These are phyloP conservation scores for Entophlyctis helioformis DNA, from an alignment of 192 early-diverging fungal genomes.

Conservation along the genomic window DNA sequence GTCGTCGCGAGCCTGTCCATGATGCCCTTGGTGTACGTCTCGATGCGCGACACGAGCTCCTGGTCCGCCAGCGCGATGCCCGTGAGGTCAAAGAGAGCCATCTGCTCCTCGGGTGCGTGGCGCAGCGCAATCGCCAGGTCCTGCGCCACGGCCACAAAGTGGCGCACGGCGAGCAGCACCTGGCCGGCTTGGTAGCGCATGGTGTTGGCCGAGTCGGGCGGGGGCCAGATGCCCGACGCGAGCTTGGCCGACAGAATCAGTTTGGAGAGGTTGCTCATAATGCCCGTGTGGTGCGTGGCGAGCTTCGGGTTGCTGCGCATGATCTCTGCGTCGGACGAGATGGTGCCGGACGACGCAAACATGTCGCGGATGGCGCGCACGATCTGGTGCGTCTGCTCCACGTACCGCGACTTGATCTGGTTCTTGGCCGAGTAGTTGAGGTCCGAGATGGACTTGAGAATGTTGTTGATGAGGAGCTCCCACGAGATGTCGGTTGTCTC, in stretches of 20 bases:
- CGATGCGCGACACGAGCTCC: slow-evolving; percentile 22
- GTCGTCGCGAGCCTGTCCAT: slow-evolving; percentile 17
- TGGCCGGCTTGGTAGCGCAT: slow-evolving; percentile 75
- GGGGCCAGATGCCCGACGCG: slow-evolving; percentile 81
- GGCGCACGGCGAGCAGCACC: slow-evolving; percentile 64
- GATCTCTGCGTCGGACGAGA: slow-evolving; percentile 53
- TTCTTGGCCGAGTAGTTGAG: slow-evolving; percentile 27
- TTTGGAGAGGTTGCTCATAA: slow-evolving; percentile 73
- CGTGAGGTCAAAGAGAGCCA: slow-evolving; percentile 17
- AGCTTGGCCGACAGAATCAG: slow-evolving; percentile 71
- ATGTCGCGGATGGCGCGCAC: slow-evolving; percentile 74
- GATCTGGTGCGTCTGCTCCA: slow-evolving; percentile 41
- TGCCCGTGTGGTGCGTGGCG: slow-evolving; percentile 56
- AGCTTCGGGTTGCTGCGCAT: slow-evolving; percentile 54
- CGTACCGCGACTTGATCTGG: slow-evolving; percentile 40
- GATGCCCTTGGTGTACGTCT: slow-evolving; percentile 21
- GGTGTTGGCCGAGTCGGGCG: slow-evolving; percentile 66
- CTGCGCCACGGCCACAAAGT: slow-evolving; percentile 67
- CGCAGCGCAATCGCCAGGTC: slow-evolving; percentile 30
- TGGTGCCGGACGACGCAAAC: slow-evolving; percentile 67
- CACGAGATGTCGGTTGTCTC: no score
- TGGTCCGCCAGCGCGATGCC: slow-evolving; percentile 21
- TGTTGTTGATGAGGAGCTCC: slow-evolving; percentile 35
- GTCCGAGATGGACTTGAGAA: slow-evolving; percentile 28
- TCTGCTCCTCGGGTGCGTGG: slow-evolving; percentile 2